These are phyloP conservation scores for Aspergillus novofumigatus DNA, from an alignment of 2,329 filamentous ascomycete genomes.

Conservation along the genomic window DNA sequence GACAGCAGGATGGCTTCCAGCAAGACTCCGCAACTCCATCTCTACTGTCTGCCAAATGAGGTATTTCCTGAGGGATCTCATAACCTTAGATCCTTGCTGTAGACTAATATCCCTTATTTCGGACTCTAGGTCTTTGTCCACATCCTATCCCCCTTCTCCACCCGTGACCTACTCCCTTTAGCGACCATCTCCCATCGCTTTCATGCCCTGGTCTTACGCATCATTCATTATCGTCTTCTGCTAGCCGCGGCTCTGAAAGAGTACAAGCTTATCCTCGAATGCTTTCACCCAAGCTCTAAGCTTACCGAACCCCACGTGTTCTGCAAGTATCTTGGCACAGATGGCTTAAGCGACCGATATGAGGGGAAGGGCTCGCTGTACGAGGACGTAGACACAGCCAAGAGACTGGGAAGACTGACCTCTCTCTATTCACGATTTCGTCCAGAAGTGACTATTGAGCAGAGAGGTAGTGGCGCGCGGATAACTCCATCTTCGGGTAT, in stretches of 20 bases:
- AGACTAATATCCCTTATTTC: background rate
- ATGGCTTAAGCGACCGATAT: conserved; percentile 50
- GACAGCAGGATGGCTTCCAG: conserved; percentile 7
- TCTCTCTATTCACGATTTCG: conserved; percentile 67
- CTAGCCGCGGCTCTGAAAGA: conserved; percentile 55
- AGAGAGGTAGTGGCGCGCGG: conserved; percentile 3
- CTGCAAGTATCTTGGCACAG: conserved; percentile 64
- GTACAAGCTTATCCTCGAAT: conserved; percentile 70
- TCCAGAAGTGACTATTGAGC: conserved; percentile 56
- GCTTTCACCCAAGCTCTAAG: conserved; percentile 68
- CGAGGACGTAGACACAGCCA: conserved; percentile 26
- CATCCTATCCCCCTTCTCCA: conserved; percentile 48
- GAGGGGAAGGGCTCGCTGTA: conserved; percentile 37
- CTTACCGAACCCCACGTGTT: conserved; percentile 64
- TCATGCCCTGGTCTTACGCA: conserved; percentile 57
- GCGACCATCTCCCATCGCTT: conserved; percentile 60
- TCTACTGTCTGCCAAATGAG: conserved; percentile 34
- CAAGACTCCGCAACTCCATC: conserved; percentile 6
- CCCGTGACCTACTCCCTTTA: conserved; percentile 53
- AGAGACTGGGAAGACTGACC: conserved; percentile 46
- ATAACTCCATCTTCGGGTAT: conserved; percentile 12
- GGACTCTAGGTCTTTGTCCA: conserved; percentile 47
- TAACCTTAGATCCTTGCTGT: background rate
- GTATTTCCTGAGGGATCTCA: conserved; percentile 13
- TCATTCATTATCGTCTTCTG: conserved; percentile 62